Percentiles rank a stretch among this genome's conserved stretches.
Evolutionary conservation across 371 early-diverging fungal species (phyloP).

Genomic region (Mortierella sp.): DNA sequence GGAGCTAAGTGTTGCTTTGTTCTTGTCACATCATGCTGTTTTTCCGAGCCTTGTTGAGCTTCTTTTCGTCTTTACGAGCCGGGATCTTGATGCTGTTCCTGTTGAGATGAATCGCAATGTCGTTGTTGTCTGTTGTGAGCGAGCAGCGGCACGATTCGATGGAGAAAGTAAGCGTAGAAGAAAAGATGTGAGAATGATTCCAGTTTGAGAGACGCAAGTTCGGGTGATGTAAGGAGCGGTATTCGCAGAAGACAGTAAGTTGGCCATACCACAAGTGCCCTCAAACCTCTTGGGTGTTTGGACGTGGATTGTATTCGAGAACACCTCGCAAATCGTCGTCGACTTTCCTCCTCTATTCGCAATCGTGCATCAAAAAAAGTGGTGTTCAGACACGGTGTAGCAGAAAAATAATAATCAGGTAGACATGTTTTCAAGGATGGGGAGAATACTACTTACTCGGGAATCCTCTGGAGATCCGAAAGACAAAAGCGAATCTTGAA

Average conservation of each 20-base stretch:
- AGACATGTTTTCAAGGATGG: not conserved
- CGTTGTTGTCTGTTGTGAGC: conserved; percentile 27
- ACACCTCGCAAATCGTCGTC: conserved; percentile 22
- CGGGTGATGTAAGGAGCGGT: not conserved
- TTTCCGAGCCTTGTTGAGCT: conserved; percentile 26
- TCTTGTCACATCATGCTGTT: not conserved
- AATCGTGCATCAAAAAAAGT: not conserved
- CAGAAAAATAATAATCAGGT: not conserved
- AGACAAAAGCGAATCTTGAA: conserved; percentile 45
- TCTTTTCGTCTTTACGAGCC: conserved; percentile 42
- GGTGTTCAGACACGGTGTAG: not conserved
- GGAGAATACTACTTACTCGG: conserved; percentile 21
- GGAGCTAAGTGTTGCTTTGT: not conserved
- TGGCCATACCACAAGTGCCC: conserved; percentile 44
- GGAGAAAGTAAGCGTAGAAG: not conserved
- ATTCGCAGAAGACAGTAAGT: not conserved
- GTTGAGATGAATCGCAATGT: conserved; percentile 31
- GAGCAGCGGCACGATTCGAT: not conserved
- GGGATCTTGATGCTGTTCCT: conserved; percentile 39
- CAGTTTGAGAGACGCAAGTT: too few species aligned
- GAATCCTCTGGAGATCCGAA: conserved; percentile 32
- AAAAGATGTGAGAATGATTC: not conserved
- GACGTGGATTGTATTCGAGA: conserved; percentile 40
- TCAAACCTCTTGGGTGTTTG: conserved; percentile 46
- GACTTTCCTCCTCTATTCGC: conserved; percentile 22